Conservation (phyloP, 768 basidiomycete genomes). For the Suillus sp. region DNA sequence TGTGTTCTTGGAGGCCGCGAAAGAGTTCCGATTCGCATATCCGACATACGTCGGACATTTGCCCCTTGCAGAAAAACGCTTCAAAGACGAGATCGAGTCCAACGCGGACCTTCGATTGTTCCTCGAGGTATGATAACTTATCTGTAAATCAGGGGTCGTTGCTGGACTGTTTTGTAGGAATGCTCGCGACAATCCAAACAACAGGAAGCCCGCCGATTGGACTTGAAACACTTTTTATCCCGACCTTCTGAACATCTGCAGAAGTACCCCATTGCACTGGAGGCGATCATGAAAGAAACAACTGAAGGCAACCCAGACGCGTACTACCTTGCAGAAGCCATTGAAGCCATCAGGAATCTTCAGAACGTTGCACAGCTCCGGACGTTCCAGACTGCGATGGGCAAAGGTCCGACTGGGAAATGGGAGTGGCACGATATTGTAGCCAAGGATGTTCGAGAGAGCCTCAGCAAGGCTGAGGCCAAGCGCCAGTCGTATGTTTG, state of each 20-base stretch:
- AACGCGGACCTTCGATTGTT: constrained; percentile 85
- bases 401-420: constrained; percentile 74
- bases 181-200: constrained; percentile 49
- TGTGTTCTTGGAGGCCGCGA: constrained; percentile 83
- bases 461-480: constrained; percentile 69
- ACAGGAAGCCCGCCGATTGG: constrained; percentile 59
- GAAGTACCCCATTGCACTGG: constrained; percentile 76
- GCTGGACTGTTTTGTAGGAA: constrained; percentile 19
- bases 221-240: constrained; percentile 63
- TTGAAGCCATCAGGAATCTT: constrained; percentile 79
- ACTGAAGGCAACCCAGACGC: constrained; percentile 77
- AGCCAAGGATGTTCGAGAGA: constrained; percentile 59
- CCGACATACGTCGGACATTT: constrained; percentile 84
- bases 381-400: constrained; percentile 91
- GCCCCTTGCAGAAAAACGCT: constrained; percentile 80
- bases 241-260: constrained; percentile 66
- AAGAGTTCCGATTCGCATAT: constrained; percentile 86
- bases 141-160: neutral
- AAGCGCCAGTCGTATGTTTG: constrained; percentile 80
- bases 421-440: constrained; percentile 94
- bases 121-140: constrained; percentile 62
- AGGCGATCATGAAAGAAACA: constrained; percentile 86
- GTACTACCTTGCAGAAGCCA: constrained; percentile 82
- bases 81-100: constrained; percentile 83
- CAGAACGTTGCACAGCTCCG: constrained; percentile 80